These are phyloP conservation scores for Parsonsia alboflavescens DNA, from an alignment of 257 asterid species.

Conservation along the genomic window DNA sequence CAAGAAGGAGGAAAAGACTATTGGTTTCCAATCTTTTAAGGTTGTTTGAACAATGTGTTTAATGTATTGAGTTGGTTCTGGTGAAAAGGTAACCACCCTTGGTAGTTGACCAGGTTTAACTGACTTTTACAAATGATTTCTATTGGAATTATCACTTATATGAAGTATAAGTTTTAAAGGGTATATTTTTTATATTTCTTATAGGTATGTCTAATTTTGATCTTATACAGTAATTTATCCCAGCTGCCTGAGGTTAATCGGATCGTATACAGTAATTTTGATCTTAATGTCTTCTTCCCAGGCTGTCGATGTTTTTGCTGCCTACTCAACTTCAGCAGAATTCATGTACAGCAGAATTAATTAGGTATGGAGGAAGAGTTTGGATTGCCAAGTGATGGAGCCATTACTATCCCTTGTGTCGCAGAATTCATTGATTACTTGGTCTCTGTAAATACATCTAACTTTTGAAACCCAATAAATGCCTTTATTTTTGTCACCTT, in stretches of 20 bases:
- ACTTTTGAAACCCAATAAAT: no score
- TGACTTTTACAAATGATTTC: neutral
- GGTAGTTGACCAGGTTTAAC: neutral
- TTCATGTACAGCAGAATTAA: no score
- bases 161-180: no score
- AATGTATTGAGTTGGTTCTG: neutral
- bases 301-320: constrained; percentile 91
- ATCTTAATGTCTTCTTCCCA: constrained; percentile 28
- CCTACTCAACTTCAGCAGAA: constrained; percentile 57
- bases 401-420: no score
- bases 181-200: constrained; percentile 18
- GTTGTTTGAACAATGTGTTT: neutral
- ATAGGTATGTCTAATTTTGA: constrained; percentile 38
- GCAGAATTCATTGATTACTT: no score
- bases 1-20: neutral
- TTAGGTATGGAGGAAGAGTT: no score
- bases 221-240: neutral
- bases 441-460: no score
- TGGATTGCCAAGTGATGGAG: no score
- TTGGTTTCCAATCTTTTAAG: neutral
- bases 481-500: no score
- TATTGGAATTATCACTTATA: neutral
- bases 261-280: constrained; percentile 2
- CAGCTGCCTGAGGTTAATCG: constrained; percentile 11
- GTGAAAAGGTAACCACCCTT: neutral